Percentiles rank a stretch among this genome's conserved stretches.
Evolutionary conservation across 306 rosid species (phyloP).

Genomic region (Sophora flavescens): DNA sequence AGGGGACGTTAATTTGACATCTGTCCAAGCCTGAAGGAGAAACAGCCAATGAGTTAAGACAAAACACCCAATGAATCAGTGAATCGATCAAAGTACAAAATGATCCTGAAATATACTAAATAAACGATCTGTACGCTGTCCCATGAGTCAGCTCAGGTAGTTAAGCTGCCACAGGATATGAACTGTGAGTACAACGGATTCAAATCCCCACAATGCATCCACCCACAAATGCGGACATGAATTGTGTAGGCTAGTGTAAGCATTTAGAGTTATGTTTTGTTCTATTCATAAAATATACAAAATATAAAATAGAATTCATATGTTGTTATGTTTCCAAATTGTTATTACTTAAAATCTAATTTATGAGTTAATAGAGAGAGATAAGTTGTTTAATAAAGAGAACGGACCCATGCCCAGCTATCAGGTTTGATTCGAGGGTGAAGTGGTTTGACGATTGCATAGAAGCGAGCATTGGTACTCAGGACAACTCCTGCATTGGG

Average conservation of each 20-base stretch:
- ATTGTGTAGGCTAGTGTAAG: no score
- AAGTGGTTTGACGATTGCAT: constrained; percentile 76
- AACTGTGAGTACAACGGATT: no score
- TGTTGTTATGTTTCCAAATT: no score
- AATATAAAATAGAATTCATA: not conserved
- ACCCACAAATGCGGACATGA: constrained; percentile 58
- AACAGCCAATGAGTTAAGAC: not conserved
- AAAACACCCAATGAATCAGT: not conserved
- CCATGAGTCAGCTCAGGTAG: not conserved
- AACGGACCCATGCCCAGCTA: constrained; percentile 81
- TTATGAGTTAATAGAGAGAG: no score
- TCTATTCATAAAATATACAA: no score
- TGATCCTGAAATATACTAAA: not conserved
- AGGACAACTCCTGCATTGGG: constrained; percentile 85
- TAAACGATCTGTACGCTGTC: not conserved
- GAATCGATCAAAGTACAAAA: not conserved
- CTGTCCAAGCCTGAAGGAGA: constrained; percentile 79
- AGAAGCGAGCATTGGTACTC: constrained; percentile 84
- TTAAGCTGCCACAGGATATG: not conserved
- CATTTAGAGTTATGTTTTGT: no score
- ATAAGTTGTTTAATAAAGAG: no score
- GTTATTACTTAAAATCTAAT: no score
- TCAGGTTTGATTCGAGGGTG: constrained; percentile 59
- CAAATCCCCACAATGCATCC: constrained; percentile 45
- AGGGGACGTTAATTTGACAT: constrained; percentile 87